Percentiles rank a stretch among this genome's conserved stretches.
Conservation (phyloP, 2,329 filamentous ascomycete species). For the Cladosporium sp. region DNA sequence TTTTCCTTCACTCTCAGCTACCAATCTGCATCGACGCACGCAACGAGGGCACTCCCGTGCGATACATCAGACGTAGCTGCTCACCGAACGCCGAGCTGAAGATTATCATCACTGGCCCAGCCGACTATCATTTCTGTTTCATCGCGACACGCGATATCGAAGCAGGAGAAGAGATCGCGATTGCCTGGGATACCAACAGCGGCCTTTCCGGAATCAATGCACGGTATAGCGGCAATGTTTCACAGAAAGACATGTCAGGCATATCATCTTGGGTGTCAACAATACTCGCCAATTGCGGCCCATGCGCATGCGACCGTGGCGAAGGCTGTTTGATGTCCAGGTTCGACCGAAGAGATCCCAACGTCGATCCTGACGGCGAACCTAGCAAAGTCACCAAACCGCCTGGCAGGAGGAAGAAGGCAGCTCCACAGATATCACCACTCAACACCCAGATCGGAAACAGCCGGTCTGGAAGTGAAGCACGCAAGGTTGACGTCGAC, state of each 20-base stretch:
- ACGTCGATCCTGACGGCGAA: slow-evolving; percentile 20
- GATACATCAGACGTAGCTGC: slow-evolving; percentile 90
- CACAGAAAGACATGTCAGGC: slow-evolving; percentile 21
- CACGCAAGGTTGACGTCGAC: slow-evolving; percentile 42
- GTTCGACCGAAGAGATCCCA: slow-evolving; percentile 29
- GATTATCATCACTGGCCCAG: slow-evolving; percentile 72
- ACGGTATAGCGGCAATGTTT: slow-evolving; percentile 16
- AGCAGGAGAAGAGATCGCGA: slow-evolving; percentile 63
- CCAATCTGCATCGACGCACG: slow-evolving; percentile 92
- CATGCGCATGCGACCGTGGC: slow-evolving; percentile 63
- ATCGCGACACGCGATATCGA: slow-evolving; percentile 77
- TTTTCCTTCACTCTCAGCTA: slow-evolving; percentile 71
- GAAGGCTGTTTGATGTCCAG: slow-evolving; percentile 31
- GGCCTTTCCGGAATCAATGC: slow-evolving; percentile 20
- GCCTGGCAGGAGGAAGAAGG: slow-evolving; percentile 45
- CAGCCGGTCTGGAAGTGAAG: slow-evolving; percentile 58
- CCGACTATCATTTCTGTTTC: slow-evolving; percentile 89
- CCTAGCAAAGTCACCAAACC: slow-evolving; percentile 37
- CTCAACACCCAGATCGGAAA: slow-evolving; percentile 50
- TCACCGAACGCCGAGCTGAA: slow-evolving; percentile 83
- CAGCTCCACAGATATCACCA: slow-evolving; percentile 47
- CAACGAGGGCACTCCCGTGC: slow-evolving; percentile 75
- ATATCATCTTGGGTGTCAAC: slow-evolving; percentile 54
- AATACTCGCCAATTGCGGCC: slow-evolving; percentile 72
- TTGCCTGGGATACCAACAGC: slow-evolving; percentile 49